Evolutionary conservation across 129 eudicot species (phyloP).

Genomic region (Flaveria trinervia): DNA sequence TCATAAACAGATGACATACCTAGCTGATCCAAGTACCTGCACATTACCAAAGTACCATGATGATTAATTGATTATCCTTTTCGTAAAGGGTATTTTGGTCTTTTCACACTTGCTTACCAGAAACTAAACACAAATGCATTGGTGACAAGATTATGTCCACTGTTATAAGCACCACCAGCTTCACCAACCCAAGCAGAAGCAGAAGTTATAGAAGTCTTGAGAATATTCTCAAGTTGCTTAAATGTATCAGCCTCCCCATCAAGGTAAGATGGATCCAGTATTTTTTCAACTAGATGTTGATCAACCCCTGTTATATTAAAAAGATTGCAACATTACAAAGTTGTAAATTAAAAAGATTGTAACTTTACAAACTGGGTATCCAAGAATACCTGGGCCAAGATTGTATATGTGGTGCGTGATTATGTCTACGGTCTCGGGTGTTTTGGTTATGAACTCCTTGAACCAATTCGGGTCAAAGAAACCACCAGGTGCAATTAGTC

Average conservation of each 20-base stretch:
- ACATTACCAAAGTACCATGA: neutral
- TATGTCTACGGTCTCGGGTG: slow-evolving; percentile 54
- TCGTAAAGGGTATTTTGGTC: slow-evolving; percentile 27
- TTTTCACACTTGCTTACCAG: slow-evolving; percentile 54
- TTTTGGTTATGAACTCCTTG: slow-evolving; percentile 51
- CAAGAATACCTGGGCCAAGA: slow-evolving; percentile 84
- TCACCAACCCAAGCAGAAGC: slow-evolving; percentile 96
- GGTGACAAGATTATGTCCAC: slow-evolving; percentile 73
- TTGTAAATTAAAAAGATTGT: slow-evolving; percentile 3
- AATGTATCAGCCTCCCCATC: slow-evolving; percentile 67
- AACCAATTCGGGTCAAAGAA: slow-evolving; percentile 79
- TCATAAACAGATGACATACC: slow-evolving; percentile 72
- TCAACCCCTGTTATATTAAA: slow-evolving; percentile 62
- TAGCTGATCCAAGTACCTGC: slow-evolving; percentile 94
- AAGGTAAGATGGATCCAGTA: slow-evolving; percentile 72
- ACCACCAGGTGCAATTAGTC: slow-evolving; percentile 82
- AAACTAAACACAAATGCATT: slow-evolving; percentile 79
- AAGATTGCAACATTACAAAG: slow-evolving; percentile 7
- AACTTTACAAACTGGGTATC: slow-evolving; percentile 8
- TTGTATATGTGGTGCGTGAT: slow-evolving; percentile 84
- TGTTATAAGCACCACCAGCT: slow-evolving; percentile 94
- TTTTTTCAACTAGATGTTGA: slow-evolving; percentile 68
- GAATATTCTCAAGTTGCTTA: slow-evolving; percentile 49
- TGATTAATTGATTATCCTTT: neutral
- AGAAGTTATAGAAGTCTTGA: slow-evolving; percentile 54